Conservation (phyloP, 257 asterid species). For the Catharanthus roseus region DNA sequence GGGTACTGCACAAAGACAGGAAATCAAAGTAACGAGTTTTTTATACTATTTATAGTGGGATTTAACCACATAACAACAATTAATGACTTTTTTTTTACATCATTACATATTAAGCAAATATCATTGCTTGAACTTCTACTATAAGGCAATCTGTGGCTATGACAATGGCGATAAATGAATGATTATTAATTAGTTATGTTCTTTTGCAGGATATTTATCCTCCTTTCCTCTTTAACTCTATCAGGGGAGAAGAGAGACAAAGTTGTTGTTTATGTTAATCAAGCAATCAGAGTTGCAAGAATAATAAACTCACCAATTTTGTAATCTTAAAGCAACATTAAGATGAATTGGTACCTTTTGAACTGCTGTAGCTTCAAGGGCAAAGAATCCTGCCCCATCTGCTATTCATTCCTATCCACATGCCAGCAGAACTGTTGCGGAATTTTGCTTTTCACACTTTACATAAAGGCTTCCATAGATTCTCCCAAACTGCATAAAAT, state of each 20-base stretch:
- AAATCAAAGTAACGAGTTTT: constrained; percentile 10
- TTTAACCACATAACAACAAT: constrained; percentile 3
- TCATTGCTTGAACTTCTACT: not conserved
- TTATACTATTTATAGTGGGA: constrained; percentile 11
- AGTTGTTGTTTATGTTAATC: not conserved
- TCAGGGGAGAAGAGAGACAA: not conserved
- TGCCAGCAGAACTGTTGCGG: constrained; percentile 43
- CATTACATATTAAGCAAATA: not conserved
- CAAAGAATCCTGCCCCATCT: constrained; percentile 26
- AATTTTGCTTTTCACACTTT: constrained; percentile 44
- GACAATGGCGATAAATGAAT: too few relatives aligned
- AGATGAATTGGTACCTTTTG: constrained; percentile 2
- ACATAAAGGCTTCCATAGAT: constrained; percentile 42
- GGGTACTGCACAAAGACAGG: constrained; percentile 23
- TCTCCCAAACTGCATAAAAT: constrained; percentile 62
- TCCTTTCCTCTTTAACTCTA: not conserved
- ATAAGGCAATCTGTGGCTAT: not conserved
- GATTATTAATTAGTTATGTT: not conserved
- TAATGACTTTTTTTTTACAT: constrained; percentile 1
- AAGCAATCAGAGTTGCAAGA: not conserved
- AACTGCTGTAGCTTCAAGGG: constrained; percentile 19
- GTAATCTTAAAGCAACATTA: not conserved
- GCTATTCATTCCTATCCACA: constrained; percentile 46
- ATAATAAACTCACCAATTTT: not conserved
- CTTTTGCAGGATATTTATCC: constrained; percentile 1